These are phyloP conservation scores for Urochloa ruziziensis DNA, from an alignment of 176 grass and related monocot genomes.

Conservation along the genomic window DNA sequence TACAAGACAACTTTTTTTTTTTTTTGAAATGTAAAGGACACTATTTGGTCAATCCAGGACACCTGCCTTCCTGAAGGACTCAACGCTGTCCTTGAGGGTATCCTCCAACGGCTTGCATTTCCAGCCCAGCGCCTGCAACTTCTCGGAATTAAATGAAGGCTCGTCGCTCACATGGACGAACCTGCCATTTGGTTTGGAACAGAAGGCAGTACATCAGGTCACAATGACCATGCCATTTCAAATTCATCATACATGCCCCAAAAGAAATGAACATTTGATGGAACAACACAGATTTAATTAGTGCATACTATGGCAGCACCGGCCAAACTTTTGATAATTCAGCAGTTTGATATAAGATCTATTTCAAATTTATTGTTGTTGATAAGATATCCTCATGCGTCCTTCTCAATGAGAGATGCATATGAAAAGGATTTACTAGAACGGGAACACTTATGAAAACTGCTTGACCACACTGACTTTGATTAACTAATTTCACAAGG, in stretches of 20 bases:
- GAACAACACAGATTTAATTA: not conserved
- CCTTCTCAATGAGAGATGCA: no score
- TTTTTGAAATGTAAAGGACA: not conserved
- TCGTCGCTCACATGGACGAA: constrained; percentile 29
- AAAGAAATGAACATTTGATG: not conserved
- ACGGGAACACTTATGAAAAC: no score
- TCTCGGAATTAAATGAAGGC: constrained; percentile 13
- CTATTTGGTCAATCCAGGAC: not conserved
- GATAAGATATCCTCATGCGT: not conserved
- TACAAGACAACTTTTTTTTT: not conserved
- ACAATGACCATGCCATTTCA: not conserved
- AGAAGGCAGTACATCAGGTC: not conserved
- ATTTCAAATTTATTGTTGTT: not conserved
- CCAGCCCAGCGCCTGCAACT: constrained; percentile 52
- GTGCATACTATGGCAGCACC: not conserved
- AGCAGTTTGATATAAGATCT: not conserved
- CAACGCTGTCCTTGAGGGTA: constrained; percentile 38
- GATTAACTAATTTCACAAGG: no score
- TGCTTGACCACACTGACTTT: no score
- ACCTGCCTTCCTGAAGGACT: constrained; percentile 33
- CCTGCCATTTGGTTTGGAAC: constrained; percentile 1
- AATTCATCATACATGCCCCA: not conserved
- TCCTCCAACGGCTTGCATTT: constrained; percentile 36
- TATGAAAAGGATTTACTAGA: no score
- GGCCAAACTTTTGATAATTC: not conserved